Evolutionary conservation across 805 yeast species (phyloP).

Genomic region (Yarrowia alimentaria): DNA sequence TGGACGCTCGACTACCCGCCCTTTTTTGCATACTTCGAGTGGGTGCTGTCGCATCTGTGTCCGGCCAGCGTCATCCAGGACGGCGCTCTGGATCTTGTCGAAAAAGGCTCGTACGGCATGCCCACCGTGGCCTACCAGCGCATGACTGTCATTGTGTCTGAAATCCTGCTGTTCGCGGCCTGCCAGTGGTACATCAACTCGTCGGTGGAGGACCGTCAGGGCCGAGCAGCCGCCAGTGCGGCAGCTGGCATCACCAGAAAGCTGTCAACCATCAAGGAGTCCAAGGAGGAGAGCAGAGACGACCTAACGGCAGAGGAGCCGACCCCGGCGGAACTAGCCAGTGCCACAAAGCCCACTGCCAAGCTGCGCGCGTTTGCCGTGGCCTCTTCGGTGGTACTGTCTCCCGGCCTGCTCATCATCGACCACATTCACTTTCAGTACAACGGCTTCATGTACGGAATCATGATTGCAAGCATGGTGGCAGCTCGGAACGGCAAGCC

Average conservation of each 20-base stretch:
- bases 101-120: constrained; percentile 64
- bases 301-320: too few species aligned
- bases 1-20: constrained; percentile 99
- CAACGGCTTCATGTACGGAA: constrained; percentile 89
- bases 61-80: constrained; percentile 63
- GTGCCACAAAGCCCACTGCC: constrained; percentile 30
- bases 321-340: not conserved
- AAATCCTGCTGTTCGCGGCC: constrained; percentile 64
- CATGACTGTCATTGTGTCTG: constrained; percentile 73
- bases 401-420: constrained; percentile 86
- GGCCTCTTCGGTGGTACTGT: constrained; percentile 75
- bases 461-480: constrained; percentile 69
- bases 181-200: constrained; percentile 68
- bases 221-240: constrained; percentile 26
- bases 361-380: constrained; percentile 63
- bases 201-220: constrained; percentile 31
- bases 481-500: constrained; percentile 60
- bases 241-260: constrained; percentile 10
- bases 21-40: constrained; percentile 93
- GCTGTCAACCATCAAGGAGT: constrained; percentile 30
- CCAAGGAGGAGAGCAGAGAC: constrained; percentile 31
- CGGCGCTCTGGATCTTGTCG: constrained; percentile 72
- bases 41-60: constrained; percentile 68
- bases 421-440: constrained; percentile 98
- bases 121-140: constrained; percentile 86